These are phyloP conservation scores for Oenanthe sinensis DNA, from an alignment of 129 eudicot genomes.

Conservation along the genomic window DNA sequence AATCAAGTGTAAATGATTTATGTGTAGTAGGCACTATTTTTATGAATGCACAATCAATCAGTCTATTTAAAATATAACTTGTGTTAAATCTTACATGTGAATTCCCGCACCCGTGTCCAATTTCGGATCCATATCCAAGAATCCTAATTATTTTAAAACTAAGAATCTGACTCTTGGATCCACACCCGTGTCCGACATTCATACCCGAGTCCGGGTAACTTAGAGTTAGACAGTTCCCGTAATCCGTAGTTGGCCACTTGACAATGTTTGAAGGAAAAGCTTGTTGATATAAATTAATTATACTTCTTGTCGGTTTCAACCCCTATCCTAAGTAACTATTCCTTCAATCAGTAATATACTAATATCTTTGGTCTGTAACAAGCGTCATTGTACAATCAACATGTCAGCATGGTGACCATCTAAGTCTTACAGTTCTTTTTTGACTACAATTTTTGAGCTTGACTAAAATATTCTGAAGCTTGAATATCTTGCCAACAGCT, in stretches of 20 bases:
- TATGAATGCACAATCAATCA: no score
- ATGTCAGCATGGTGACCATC: not conserved
- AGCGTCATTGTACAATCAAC: not conserved
- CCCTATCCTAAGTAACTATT: not conserved
- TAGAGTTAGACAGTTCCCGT: not conserved
- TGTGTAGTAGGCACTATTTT: no score
- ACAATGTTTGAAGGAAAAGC: not conserved
- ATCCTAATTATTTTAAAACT: no score
- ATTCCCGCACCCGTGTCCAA: no score
- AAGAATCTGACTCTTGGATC: no score
- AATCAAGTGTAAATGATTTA: no score
- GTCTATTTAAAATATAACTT: no score
- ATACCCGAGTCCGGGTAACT: no score
- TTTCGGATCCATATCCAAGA: no score
- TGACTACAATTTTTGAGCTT: not conserved
- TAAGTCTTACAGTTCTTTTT: not conserved
- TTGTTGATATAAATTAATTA: not conserved
- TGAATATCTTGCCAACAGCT: constrained; percentile 46
- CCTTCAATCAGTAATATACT: not conserved
- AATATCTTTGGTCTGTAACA: not conserved
- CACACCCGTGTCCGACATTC: no score
- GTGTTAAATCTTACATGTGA: no score
- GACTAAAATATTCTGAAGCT: constrained; percentile 11
- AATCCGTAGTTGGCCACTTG: not conserved
- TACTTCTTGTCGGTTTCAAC: not conserved